Percentiles rank a stretch among this genome's conserved stretches.
Conservation (phyloP, 164 flowering plant species). For the Litsea cubeba region DNA sequence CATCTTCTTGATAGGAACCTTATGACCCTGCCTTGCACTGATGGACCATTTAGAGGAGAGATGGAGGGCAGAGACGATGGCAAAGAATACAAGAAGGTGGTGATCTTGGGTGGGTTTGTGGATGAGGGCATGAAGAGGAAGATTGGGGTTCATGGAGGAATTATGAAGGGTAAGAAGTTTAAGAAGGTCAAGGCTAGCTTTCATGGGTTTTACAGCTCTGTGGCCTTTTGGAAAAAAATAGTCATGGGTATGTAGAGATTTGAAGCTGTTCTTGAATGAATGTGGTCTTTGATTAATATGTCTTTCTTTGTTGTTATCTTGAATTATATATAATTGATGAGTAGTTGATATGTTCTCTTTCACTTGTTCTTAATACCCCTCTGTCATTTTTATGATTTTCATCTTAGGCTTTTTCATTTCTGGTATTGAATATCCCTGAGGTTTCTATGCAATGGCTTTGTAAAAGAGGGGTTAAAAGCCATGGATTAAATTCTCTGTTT, state of each 20-base stretch:
- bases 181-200: conserved; percentile 15
- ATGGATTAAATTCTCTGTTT: too few relatives aligned
- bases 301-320: background rate
- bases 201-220: conserved; percentile 2
- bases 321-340: background rate
- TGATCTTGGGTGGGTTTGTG: conserved; percentile 7
- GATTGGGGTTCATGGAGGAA: background rate
- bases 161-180: conserved; percentile 8
- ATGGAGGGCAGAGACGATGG: background rate
- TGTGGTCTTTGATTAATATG: background rate
- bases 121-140: conserved; percentile 13
- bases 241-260: background rate
- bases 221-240: conserved; percentile 20
- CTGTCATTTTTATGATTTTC: too few relatives aligned
- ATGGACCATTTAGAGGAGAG: background rate
- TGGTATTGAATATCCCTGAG: too few relatives aligned
- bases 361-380: background rate
- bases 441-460: too few relatives aligned
- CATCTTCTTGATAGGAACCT: conserved; percentile 53
- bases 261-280: background rate
- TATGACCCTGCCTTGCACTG: conserved; percentile 34
- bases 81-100: conserved; percentile 1
- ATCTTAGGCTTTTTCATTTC: too few relatives aligned
- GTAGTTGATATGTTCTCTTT: background rate
- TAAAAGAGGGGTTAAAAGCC: too few relatives aligned